Conservation (phyloP, 352 stramenopile species). For the Pythium volutum region DNA sequence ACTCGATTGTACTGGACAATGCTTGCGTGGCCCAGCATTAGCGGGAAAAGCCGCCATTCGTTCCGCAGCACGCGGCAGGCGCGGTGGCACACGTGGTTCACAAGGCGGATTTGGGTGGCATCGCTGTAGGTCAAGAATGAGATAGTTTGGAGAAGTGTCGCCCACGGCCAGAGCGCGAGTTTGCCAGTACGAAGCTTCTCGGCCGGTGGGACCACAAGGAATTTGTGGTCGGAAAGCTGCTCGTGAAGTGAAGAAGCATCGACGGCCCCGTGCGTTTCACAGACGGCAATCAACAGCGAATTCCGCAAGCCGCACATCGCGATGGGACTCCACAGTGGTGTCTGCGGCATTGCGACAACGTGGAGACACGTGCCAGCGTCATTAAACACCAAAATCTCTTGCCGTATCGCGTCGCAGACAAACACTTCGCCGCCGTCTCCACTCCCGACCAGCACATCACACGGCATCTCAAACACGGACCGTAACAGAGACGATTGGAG, state of each 20-base stretch:
- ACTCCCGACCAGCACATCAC: constrained; percentile 25
- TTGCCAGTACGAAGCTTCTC: constrained; percentile 27
- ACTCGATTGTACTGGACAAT: constrained; percentile 37
- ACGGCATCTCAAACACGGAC: constrained; percentile 35
- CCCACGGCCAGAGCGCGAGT: constrained; percentile 27
- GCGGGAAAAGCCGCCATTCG: constrained; percentile 47
- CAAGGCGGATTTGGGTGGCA: constrained; percentile 38
- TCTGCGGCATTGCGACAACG: constrained; percentile 18
- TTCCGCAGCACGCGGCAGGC: constrained; percentile 41
- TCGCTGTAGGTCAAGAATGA: constrained; percentile 51
- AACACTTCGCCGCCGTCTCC: constrained; percentile 36
- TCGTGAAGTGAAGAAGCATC: not conserved
- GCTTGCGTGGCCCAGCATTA: constrained; percentile 30
- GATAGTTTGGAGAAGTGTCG: constrained; percentile 25
- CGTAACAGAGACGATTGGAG: not conserved
- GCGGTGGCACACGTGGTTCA: constrained; percentile 37
- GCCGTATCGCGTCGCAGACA: constrained; percentile 36
- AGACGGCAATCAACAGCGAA: constrained; percentile 9
- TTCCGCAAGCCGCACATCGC: constrained; percentile 21
- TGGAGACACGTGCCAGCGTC: constrained; percentile 41
- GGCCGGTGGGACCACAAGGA: constrained; percentile 29
- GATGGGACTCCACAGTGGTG: constrained; percentile 26
- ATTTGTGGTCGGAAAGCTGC: constrained; percentile 5
- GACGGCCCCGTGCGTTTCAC: not conserved
- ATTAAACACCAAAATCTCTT: constrained; percentile 41